Percentiles rank a stretch among this genome's conserved stretches.
Conservation (phyloP, 805 yeast genomes). For the Sugiyamaella boreocaroliniensis region DNA sequence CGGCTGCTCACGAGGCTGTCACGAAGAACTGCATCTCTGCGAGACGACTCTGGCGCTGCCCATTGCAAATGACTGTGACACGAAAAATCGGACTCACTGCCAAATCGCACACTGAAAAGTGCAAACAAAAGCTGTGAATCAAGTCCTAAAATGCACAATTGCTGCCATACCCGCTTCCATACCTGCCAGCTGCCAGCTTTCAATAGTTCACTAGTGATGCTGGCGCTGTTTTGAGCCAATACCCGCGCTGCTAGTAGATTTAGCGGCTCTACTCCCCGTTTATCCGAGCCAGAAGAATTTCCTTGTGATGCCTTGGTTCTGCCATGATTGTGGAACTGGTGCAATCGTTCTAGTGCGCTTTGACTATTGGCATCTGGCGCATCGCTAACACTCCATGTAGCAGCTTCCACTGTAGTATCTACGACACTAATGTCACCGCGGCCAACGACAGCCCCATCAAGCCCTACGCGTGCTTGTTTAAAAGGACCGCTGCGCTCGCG, state of each 20-base stretch:
- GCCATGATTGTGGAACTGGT: too few relatives aligned
- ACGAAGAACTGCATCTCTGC: not conserved
- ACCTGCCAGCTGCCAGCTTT: conserved; percentile 8
- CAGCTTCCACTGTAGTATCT: not conserved
- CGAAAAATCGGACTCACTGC: conserved; percentile 8
- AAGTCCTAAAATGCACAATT: conserved; percentile 10
- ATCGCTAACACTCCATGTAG: not conserved
- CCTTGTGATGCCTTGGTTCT: too few relatives aligned
- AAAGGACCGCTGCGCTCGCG: too few relatives aligned
- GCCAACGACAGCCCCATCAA: not conserved
- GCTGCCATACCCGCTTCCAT: conserved; percentile 16
- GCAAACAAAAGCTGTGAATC: conserved; percentile 15
- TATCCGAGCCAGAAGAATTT: too few relatives aligned
- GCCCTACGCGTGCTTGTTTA: too few relatives aligned
- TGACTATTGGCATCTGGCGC: not conserved
- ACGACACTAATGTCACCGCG: not conserved
- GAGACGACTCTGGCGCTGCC: not conserved
- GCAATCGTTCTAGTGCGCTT: too few relatives aligned
- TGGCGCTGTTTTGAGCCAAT: not conserved
- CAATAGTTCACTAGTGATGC: conserved; percentile 6
- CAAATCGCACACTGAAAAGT: conserved; percentile 10
- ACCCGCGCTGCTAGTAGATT: conserved; percentile 6
- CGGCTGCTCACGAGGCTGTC: not conserved
- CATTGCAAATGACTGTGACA: conserved; percentile 7
- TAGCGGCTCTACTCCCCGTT: not conserved